phyloP scores from a whole-genome alignment of 2,329 filamentous ascomycete genomes.

The Fusarium sp. region DNA sequence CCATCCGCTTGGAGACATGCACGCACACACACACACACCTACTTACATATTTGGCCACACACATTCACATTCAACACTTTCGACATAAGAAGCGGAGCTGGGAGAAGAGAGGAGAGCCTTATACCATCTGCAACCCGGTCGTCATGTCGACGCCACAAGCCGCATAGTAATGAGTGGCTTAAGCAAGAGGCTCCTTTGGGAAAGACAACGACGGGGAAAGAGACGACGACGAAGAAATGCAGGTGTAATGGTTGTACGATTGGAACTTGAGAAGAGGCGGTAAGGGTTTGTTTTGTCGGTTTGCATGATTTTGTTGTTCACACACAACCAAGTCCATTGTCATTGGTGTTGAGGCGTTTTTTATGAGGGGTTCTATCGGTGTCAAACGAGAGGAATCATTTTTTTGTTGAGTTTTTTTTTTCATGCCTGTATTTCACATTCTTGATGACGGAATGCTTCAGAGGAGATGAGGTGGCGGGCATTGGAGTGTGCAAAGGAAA shows the following conservation, averaged over 20 bases:
- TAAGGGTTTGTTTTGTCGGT: conserved; percentile 11
- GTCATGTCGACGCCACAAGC: conserved; percentile 9
- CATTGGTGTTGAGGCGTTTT: conserved; percentile 20
- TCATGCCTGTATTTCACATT: conserved; percentile 9
- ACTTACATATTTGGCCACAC: conserved; percentile 34
- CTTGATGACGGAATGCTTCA: conserved; percentile 4
- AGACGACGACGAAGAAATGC: conserved; percentile 3
- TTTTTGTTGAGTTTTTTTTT: background rate
- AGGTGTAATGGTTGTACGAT: conserved; percentile 36
- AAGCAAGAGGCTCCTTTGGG: conserved; percentile 18
- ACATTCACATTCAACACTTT: conserved; percentile 32
- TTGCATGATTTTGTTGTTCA: conserved; percentile 29
- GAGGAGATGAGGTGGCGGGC: conserved; percentile 4
- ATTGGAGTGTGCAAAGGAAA: conserved; percentile 14
- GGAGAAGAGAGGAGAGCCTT: conserved; percentile 22
- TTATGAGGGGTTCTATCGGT: conserved; percentile 5
- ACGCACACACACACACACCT: conserved; percentile 9
- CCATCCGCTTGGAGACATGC: conserved; percentile 20
- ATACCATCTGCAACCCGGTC: conserved; percentile 13
- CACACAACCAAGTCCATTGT: conserved; percentile 15
- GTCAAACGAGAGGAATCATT: background rate
- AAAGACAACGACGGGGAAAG: conserved; percentile 4
- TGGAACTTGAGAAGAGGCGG: conserved; percentile 11
- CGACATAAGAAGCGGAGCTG: conserved; percentile 22
- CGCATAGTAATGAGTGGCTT: conserved; percentile 3